These are phyloP conservation scores for Pyricularia grisea DNA, from an alignment of 2,329 filamentous ascomycete genomes.

Conservation along the genomic window DNA sequence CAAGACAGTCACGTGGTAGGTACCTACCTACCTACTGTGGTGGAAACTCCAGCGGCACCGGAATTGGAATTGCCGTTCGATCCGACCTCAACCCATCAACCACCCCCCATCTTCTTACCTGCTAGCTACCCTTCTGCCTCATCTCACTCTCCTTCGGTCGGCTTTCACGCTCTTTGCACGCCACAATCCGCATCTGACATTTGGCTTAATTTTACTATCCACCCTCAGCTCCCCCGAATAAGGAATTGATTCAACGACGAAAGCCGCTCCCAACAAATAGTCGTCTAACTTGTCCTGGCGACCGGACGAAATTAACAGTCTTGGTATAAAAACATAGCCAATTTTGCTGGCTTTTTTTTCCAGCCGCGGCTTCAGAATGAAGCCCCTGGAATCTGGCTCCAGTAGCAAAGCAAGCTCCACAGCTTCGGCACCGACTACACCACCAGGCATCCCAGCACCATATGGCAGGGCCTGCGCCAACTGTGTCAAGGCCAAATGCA, in stretches of 20 bases:
- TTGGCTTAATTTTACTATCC: neutral
- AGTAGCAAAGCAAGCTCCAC: neutral
- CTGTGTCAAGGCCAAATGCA: slow-evolving; percentile 37
- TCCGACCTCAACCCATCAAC: neutral
- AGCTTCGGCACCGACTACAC: neutral
- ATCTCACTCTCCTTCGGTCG: neutral
- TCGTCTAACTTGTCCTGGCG: neutral
- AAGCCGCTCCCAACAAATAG: neutral
- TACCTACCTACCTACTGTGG: too few relatives aligned
- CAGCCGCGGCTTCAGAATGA: neutral
- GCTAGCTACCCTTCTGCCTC: neutral
- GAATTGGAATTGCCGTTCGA: neutral
- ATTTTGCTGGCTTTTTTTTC: neutral
- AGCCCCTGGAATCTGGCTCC: neutral
- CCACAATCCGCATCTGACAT: neutral
- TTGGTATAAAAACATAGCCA: neutral
- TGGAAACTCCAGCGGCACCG: neutral
- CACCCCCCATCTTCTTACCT: neutral
- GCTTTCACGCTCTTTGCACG: neutral
- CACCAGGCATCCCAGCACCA: slow-evolving; percentile 11
- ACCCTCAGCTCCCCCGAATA: neutral
- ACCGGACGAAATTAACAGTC: neutral
- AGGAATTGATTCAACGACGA: neutral
- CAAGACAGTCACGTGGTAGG: neutral
- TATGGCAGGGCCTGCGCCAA: slow-evolving; percentile 37